phyloP scores from a whole-genome alignment of 768 basidiomycete genomes.

The Hericium coralloides region DNA sequence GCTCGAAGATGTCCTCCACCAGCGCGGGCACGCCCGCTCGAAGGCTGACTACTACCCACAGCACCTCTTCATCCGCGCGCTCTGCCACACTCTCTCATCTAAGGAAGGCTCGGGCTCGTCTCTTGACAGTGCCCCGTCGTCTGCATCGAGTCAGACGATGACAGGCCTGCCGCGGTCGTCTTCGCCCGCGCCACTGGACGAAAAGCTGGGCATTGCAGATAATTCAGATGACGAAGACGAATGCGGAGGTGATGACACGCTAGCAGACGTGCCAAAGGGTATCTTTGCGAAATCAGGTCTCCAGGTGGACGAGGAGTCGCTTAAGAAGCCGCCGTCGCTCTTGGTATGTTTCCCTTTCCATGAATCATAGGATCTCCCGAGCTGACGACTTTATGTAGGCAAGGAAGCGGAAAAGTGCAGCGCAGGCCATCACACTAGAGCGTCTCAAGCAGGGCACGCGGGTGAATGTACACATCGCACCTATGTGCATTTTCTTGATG shows the following conservation, averaged over 20 bases:
- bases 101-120: neutral
- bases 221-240: slow-evolving; percentile 21
- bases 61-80: slow-evolving; percentile 63
- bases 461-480: slow-evolving; percentile 48
- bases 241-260: neutral
- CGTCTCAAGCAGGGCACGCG: slow-evolving; percentile 46
- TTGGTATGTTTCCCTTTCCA: neutral
- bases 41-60: slow-evolving; percentile 63
- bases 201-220: slow-evolving; percentile 10
- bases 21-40: slow-evolving; percentile 41
- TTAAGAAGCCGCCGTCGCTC: slow-evolving; percentile 6
- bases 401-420: slow-evolving; percentile 22
- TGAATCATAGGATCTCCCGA: too few relatives aligned
- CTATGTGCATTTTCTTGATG: slow-evolving; percentile 62
- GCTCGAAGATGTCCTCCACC: slow-evolving; percentile 57
- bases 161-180: slow-evolving; percentile 26
- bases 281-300: neutral
- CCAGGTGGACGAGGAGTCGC: slow-evolving; percentile 4
- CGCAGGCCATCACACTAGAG: slow-evolving; percentile 20
- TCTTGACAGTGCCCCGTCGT: neutral
- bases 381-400: slow-evolving; percentile 18
- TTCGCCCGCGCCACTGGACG: slow-evolving; percentile 20
- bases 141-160: slow-evolving; percentile 10
- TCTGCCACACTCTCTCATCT: slow-evolving; percentile 47
- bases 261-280: neutral